These are phyloP conservation scores for Zygoascus tannicola DNA, from an alignment of 805 yeast species.

Conservation along the genomic window DNA sequence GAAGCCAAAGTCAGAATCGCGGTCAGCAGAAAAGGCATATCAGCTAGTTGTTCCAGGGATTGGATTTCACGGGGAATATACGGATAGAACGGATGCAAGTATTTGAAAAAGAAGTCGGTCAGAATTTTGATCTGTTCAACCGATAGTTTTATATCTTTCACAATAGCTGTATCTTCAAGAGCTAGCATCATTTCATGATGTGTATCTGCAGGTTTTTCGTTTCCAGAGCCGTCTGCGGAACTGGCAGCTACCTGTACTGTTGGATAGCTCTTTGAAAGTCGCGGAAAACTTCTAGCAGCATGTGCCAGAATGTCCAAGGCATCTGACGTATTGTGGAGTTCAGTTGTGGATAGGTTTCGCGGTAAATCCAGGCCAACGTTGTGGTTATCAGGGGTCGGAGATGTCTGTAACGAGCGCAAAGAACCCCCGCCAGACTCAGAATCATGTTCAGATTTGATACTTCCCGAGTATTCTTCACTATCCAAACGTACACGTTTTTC, in stretches of 20 bases:
- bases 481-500: slow-evolving; percentile 38
- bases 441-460: no score
- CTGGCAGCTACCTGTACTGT: neutral
- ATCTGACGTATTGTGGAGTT: slow-evolving; percentile 31
- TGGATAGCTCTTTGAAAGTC: slow-evolving; percentile 15
- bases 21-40: slow-evolving; percentile 72
- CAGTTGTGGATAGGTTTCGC: slow-evolving; percentile 8
- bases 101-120: slow-evolving; percentile 46
- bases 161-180: slow-evolving; percentile 56
- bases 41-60: slow-evolving; percentile 53
- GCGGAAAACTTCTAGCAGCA: slow-evolving; percentile 30
- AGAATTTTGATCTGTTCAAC: slow-evolving; percentile 33
- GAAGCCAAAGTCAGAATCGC: slow-evolving; percentile 74
- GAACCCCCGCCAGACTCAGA: neutral
- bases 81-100: slow-evolving; percentile 88
- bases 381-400: neutral
- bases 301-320: slow-evolving; percentile 32
- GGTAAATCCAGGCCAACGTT: neutral
- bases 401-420: neutral
- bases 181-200: slow-evolving; percentile 6
- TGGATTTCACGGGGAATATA: slow-evolving; percentile 70
- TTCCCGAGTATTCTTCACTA: slow-evolving; percentile 28
- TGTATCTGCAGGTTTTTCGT: neutral
- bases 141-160: slow-evolving; percentile 44
- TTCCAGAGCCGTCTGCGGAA: neutral